phyloP scores from a whole-genome alignment of 352 stramenopile genomes.

The Globisporangium perplexum region DNA sequence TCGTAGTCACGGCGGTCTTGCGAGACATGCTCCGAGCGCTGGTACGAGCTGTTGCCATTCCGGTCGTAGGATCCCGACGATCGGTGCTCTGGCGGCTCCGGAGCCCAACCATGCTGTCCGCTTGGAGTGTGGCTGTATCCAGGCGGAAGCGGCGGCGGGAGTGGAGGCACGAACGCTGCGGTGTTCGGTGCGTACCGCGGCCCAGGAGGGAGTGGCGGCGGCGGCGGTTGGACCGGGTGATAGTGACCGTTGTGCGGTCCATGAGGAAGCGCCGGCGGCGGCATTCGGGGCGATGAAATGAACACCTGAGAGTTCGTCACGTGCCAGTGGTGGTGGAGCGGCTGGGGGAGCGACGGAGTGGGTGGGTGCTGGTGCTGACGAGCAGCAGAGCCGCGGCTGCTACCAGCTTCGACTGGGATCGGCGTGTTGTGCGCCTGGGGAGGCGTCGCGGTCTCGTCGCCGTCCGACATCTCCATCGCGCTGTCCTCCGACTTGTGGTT shows the following conservation, averaged over 20 bases:
- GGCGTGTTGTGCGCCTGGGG: neutral
- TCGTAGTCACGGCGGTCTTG: slow-evolving; percentile 7
- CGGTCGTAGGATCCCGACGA: slow-evolving; percentile 5
- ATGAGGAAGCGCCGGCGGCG: slow-evolving; percentile 5
- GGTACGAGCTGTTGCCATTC: slow-evolving; percentile 1
- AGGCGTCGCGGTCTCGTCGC: slow-evolving; percentile 20
- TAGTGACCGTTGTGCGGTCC: slow-evolving; percentile 14
- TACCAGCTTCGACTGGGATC: neutral
- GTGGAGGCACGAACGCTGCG: slow-evolving; percentile 11
- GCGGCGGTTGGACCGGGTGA: slow-evolving; percentile 1
- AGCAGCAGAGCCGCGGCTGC: neutral
- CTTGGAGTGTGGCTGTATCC: slow-evolving; percentile 11
- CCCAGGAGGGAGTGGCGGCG: slow-evolving; percentile 16
- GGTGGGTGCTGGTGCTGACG: slow-evolving; percentile 12
- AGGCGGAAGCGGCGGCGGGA: slow-evolving; percentile 7
- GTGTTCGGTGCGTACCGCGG: slow-evolving; percentile 7
- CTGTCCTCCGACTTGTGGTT: slow-evolving; percentile 29
- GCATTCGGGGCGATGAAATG: slow-evolving; percentile 16
- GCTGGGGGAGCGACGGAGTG: slow-evolving; percentile 10
- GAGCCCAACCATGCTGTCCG: neutral
- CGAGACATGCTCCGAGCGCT: neutral
- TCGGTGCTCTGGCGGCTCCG: slow-evolving; percentile 1
- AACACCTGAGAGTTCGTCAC: slow-evolving; percentile 10
- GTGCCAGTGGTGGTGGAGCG: slow-evolving; percentile 19
- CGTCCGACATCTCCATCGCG: slow-evolving; percentile 69